phyloP scores from a whole-genome alignment of 768 basidiomycete genomes.

The Exidia glandulosa region DNA sequence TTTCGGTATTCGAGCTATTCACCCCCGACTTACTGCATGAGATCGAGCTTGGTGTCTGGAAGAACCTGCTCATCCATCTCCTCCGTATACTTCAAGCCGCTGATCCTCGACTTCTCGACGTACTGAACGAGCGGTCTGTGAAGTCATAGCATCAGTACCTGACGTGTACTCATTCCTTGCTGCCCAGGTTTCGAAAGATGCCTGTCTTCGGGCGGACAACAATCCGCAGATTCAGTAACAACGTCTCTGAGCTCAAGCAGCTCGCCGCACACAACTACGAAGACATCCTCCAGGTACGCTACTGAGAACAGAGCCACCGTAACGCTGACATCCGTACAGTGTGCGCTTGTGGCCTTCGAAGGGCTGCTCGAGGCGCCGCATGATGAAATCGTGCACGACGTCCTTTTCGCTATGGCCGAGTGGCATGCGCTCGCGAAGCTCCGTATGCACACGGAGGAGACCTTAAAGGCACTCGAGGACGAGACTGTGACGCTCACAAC shows the following conservation, averaged over 20 bases:
- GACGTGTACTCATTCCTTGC: not conserved
- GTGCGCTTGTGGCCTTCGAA: constrained; percentile 23
- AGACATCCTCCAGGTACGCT: constrained; percentile 4
- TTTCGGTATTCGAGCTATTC: constrained; percentile 19
- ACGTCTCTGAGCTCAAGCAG: constrained; percentile 1
- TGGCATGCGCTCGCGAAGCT: constrained; percentile 7
- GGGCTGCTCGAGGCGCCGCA: constrained; percentile 21
- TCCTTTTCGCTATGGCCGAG: constrained; percentile 13
- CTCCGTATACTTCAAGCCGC: constrained; percentile 20
- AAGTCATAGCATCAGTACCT: constrained; percentile 2
- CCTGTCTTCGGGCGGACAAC: constrained; percentile 1
- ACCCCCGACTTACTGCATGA: constrained; percentile 30
- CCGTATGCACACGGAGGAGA: constrained; percentile 1
- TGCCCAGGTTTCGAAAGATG: constrained; percentile 3
- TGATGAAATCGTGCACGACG: constrained; percentile 6
- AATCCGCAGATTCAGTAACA: constrained; percentile 2
- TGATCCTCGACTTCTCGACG: constrained; percentile 9
- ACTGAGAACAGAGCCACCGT: not conserved
- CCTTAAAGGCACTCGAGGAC: constrained; percentile 11
- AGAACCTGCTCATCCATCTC: constrained; percentile 25
- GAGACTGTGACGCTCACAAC: constrained; percentile 11
- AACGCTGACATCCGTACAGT: not conserved
- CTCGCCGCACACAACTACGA: constrained; percentile 5
- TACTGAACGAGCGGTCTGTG: constrained; percentile 11
- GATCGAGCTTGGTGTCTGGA: constrained; percentile 30